Evolutionary conservation across 2,329 filamentous ascomycete species (phyloP).

Genomic region (Macrophomina tecta): DNA sequence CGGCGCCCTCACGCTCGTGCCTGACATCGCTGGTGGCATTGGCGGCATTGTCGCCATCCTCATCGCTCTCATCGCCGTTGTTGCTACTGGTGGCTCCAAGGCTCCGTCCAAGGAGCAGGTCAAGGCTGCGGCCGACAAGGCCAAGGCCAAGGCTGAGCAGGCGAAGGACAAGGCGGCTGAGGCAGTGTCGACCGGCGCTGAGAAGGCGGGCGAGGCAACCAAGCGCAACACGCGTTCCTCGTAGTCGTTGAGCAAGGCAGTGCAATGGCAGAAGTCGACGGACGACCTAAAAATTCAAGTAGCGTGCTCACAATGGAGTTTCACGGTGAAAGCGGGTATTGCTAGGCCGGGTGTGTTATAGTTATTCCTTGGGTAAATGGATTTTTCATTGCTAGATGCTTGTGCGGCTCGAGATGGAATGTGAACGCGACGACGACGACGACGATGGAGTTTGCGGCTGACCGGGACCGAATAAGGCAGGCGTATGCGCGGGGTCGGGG

Average conservation of each 20-base stretch:
- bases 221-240: constrained; percentile 62
- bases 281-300: constrained; percentile 17
- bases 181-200: constrained; percentile 65
- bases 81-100: constrained; percentile 68
- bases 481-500: not conserved
- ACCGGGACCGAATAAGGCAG: not conserved
- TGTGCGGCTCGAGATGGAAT: not conserved
- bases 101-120: constrained; percentile 68
- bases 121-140: constrained; percentile 76
- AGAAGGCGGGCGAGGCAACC: constrained; percentile 74
- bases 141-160: constrained; percentile 72
- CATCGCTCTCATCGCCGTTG: constrained; percentile 71
- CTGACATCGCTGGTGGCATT: constrained; percentile 85
- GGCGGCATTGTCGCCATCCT: constrained; percentile 73
- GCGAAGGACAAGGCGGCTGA: constrained; percentile 74
- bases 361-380: constrained; percentile 20
- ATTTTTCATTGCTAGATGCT: constrained; percentile 3
- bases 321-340: constrained; percentile 8
- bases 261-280: constrained; percentile 5
- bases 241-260: constrained; percentile 32
- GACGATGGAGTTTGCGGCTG: not conserved
- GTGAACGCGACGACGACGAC: not conserved
- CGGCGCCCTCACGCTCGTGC: constrained; percentile 85
- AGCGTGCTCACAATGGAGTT: constrained; percentile 20
- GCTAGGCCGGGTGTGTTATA: constrained; percentile 15